Conservation (phyloP, 73 alveolate species). For the Paramecium tetraurelia region DNA sequence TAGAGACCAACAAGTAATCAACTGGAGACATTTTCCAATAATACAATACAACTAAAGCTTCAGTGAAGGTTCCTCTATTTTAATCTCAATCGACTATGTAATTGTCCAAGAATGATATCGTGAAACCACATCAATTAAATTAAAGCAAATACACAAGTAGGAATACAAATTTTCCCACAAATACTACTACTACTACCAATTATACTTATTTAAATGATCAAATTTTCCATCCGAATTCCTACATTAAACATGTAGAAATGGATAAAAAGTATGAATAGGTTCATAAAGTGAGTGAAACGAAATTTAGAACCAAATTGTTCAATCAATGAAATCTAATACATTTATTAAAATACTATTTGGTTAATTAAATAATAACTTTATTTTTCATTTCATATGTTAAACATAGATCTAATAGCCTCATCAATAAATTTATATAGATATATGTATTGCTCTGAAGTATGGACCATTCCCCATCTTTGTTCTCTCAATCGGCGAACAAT, state of each 20-base stretch:
- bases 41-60: background rate
- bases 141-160: background rate
- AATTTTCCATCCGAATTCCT: background rate
- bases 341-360: background rate
- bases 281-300: background rate
- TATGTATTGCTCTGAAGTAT: slow-evolving; percentile 79
- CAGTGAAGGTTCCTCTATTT: background rate
- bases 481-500: slow-evolving; percentile 95
- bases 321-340: background rate
- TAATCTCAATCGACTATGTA: background rate
- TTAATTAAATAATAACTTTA: background rate
- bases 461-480: slow-evolving; percentile 93
- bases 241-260: background rate
- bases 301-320: background rate
- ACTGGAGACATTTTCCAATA: background rate
- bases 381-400: background rate
- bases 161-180: background rate
- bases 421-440: slow-evolving; percentile 82
- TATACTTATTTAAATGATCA: background rate
- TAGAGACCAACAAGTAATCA: background rate
- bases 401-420: slow-evolving; percentile 48
- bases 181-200: background rate
- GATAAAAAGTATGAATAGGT: background rate
- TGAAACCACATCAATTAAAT: background rate
- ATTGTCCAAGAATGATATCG: background rate